Evolutionary conservation across 2,329 filamentous ascomycete species (phyloP).

Genomic region (Coniochaeta prunicola): DNA sequence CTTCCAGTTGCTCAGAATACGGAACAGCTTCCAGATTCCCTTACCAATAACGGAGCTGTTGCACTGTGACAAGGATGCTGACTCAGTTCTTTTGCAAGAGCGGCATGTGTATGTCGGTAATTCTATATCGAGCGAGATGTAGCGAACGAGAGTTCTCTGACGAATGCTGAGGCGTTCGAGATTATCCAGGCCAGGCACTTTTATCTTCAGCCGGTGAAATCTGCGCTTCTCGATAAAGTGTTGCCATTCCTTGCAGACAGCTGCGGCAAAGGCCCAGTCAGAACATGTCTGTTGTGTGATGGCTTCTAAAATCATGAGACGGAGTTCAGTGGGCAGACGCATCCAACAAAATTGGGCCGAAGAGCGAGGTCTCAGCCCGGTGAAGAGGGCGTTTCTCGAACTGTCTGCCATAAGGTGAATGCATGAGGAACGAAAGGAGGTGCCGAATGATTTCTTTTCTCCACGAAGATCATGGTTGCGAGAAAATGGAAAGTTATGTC

Average conservation of each 20-base stretch:
- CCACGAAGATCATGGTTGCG: too few species aligned
- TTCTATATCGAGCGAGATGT: constrained; percentile 22
- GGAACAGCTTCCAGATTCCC: constrained; percentile 20
- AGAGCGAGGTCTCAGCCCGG: too few species aligned
- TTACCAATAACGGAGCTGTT: constrained; percentile 10
- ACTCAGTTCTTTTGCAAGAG: constrained; percentile 10
- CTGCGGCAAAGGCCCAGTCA: constrained; percentile 23
- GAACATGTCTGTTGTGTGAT: not conserved
- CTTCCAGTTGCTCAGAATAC: constrained; percentile 21
- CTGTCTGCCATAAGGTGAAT: too few species aligned
- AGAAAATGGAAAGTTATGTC: too few species aligned
- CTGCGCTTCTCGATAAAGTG: constrained; percentile 19
- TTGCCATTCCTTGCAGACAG: constrained; percentile 28
- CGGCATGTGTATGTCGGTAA: constrained; percentile 17
- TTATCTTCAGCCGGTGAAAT: constrained; percentile 19
- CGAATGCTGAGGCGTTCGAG: constrained; percentile 12
- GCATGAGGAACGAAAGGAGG: too few species aligned
- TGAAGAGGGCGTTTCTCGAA: too few species aligned
- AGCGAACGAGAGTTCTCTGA: constrained; percentile 16
- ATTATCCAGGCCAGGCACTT: constrained; percentile 15
- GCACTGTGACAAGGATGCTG: not conserved
- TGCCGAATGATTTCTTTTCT: too few species aligned
- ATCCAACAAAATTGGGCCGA: too few species aligned
- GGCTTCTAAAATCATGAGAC: not conserved
- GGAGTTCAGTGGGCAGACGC: not conserved